These are phyloP conservation scores for Suillus fuscotomentosus DNA, from an alignment of 768 basidiomycete genomes.

Conservation along the genomic window DNA sequence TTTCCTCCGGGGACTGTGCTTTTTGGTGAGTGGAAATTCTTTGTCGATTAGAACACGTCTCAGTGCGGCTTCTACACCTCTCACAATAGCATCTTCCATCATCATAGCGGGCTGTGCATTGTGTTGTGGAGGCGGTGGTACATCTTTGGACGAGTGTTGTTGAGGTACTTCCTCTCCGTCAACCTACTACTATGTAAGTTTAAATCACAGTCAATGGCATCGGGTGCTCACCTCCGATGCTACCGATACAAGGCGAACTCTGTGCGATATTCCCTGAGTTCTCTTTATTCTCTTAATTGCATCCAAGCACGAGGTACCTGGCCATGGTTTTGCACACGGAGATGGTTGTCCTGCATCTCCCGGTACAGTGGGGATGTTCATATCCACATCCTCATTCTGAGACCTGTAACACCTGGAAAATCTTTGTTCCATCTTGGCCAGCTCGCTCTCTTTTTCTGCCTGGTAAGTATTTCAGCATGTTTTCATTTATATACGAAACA, in stretches of 20 bases:
- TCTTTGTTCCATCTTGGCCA: not conserved
- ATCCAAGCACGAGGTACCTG: not conserved
- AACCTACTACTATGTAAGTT: not conserved
- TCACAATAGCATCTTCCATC: not conserved
- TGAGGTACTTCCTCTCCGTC: not conserved
- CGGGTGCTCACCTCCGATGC: not conserved
- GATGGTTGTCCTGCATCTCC: not conserved
- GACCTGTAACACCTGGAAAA: not conserved
- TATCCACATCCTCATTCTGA: not conserved
- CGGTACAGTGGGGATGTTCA: not conserved
- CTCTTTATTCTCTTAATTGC: slow-evolving; percentile 8
- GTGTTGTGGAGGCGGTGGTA: not conserved
- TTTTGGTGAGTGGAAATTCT: not conserved
- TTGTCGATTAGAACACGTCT: not conserved
- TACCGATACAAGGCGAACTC: slow-evolving; percentile 2
- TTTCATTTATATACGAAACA: not conserved
- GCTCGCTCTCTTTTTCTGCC: not conserved
- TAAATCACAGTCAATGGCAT: not conserved
- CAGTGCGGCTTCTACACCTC: no score
- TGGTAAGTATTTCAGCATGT: not conserved
- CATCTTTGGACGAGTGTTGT: not conserved
- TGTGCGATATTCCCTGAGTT: not conserved
- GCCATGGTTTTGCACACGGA: not conserved
- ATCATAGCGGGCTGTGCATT: fast-evolving
- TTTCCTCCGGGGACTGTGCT: not conserved